Percentiles rank a stretch among this genome's conserved stretches.
These are phyloP conservation scores for Penicillium crustosum DNA, from an alignment of 2,329 filamentous ascomycete genomes.

Conservation along the genomic window DNA sequence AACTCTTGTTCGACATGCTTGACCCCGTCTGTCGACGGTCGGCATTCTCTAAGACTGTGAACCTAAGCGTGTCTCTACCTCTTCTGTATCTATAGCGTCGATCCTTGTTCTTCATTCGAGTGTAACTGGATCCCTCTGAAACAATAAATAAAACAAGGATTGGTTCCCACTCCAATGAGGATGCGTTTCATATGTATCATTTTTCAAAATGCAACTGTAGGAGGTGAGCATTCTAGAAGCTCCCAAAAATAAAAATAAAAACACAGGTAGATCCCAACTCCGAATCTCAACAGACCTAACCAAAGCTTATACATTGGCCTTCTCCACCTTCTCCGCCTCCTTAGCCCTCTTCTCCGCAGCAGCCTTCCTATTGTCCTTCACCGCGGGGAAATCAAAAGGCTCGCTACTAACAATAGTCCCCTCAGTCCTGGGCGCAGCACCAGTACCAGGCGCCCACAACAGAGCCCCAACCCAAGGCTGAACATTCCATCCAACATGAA, in stretches of 20 bases:
- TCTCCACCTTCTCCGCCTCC: constrained; percentile 18
- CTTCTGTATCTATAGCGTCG: constrained; percentile 1
- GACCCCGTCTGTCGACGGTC: background rate
- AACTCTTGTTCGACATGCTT: background rate
- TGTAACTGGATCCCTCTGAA: background rate
- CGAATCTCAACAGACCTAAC: background rate
- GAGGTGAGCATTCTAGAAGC: background rate
- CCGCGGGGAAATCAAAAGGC: constrained; percentile 55
- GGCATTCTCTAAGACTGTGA: background rate
- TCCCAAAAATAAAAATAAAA: background rate
- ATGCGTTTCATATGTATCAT: background rate
- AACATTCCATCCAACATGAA: constrained; percentile 91
- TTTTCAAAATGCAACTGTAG: background rate
- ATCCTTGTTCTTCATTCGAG: background rate
- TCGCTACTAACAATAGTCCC: constrained; percentile 53
- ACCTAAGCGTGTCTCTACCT: background rate
- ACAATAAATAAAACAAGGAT: background rate
- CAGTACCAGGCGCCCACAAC: constrained; percentile 68
- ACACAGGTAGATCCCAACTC: constrained; percentile 1
- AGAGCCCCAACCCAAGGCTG: constrained; percentile 93
- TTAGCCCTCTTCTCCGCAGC: constrained; percentile 19
- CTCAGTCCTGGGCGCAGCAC: constrained; percentile 52
- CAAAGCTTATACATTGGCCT: constrained; percentile 2
- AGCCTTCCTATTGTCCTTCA: constrained; percentile 49
- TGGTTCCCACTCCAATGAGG: background rate